A percentile compares a stretch with the other conserved stretches of the same genome.
These are phyloP conservation scores for Collariella sp. DNA, from an alignment of 495 filamentous ascomycete species.

Conservation along the genomic window DNA sequence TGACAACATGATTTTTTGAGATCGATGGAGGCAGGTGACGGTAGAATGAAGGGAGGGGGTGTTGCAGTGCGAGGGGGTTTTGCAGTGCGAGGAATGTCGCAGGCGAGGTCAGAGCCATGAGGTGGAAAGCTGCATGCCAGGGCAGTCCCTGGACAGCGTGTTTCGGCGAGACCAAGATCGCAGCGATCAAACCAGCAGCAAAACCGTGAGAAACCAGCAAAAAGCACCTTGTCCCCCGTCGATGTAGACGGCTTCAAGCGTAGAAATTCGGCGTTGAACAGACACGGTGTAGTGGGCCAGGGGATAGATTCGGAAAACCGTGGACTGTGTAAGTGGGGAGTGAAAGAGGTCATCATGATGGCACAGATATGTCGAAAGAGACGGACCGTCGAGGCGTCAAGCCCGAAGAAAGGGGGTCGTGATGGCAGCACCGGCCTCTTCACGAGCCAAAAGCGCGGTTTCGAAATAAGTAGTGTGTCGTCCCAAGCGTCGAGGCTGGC, in stretches of 20 bases:
- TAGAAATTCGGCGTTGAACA: neutral
- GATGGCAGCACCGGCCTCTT: neutral
- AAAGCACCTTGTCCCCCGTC: neutral
- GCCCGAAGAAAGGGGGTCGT: neutral
- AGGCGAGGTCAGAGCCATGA: conserved; percentile 14
- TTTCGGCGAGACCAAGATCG: conserved; percentile 18
- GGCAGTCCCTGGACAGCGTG: conserved; percentile 20
- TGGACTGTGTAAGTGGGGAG: neutral
- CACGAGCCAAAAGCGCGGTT: no score
- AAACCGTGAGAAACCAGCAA: neutral
- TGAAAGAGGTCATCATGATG: neutral
- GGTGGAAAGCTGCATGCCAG: conserved; percentile 30
- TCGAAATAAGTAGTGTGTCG: neutral
- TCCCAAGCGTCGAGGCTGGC: neutral
- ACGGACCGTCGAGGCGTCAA: conserved; percentile 6
- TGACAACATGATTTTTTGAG: conserved; percentile 20
- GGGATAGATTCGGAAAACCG: neutral
- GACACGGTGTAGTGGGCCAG: neutral
- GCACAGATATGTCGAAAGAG: neutral
- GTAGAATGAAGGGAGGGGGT: conserved; percentile 25
- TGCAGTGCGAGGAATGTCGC: conserved; percentile 19
- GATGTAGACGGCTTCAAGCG: neutral
- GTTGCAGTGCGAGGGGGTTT: conserved; percentile 10
- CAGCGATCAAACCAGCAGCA: conserved; percentile 11
- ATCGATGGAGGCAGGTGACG: conserved; percentile 3